Evolutionary conservation across 495 filamentous ascomycete species (phyloP).

Genomic region (Trichoderma parareesei): DNA sequence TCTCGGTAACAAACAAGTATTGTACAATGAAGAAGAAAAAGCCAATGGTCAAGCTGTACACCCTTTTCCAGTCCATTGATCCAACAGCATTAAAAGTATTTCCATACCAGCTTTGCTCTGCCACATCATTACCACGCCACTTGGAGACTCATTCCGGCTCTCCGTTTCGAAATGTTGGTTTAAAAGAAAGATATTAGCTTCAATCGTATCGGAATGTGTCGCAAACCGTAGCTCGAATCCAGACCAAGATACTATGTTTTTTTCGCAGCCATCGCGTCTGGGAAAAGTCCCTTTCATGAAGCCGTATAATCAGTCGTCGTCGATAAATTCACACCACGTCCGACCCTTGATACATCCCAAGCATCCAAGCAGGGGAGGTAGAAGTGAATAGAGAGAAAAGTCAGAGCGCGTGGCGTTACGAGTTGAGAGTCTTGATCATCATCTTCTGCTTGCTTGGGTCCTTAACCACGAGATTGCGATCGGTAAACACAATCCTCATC

Average conservation of each 20-base stretch:
- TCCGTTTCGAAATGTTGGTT: background rate
- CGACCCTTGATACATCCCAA: background rate
- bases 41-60: background rate
- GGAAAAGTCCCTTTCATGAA: background rate
- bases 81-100: background rate
- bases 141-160: background rate
- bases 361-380: background rate
- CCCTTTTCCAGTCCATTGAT: background rate
- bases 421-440: constrained; percentile 55
- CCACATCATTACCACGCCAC: background rate
- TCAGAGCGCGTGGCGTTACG: constrained; percentile 15
- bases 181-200: background rate
- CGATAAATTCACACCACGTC: background rate
- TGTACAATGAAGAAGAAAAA: background rate
- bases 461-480: constrained; percentile 55
- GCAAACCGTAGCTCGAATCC: background rate
- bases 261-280: background rate
- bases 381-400: background rate
- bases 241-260: background rate
- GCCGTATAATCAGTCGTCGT: background rate
- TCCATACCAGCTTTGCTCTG: background rate
- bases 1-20: background rate
- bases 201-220: background rate
- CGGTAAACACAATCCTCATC: constrained; percentile 51
- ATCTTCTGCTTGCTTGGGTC: constrained; percentile 58